Conservation (phyloP, 148 eudicot species). For the Camellia lanceoleosa region DNA sequence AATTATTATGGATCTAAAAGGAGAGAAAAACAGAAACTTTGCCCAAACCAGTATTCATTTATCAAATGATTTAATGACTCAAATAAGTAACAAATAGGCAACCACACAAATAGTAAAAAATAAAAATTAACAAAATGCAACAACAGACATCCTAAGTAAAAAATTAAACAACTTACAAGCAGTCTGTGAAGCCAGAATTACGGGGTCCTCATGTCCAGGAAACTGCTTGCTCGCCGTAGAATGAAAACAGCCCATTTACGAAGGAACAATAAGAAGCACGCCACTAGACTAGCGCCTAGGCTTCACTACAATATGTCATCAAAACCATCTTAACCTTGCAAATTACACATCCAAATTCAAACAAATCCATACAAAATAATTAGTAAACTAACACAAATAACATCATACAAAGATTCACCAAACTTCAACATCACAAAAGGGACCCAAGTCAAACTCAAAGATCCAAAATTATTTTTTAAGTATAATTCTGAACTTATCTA, state of each 20-base stretch:
- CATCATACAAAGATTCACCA: not conserved
- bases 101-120: not conserved
- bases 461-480: not conserved
- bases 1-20: not conserved
- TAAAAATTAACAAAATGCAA: not conserved
- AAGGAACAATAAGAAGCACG: slow-evolving; percentile 9
- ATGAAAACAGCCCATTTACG: slow-evolving; percentile 76
- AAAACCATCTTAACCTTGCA: slow-evolving; percentile 42
- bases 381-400: slow-evolving; percentile 5
- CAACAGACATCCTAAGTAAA: not conserved
- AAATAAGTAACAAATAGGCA: not conserved
- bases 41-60: not conserved
- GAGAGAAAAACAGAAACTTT: not conserved
- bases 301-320: slow-evolving; percentile 40
- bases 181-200: slow-evolving; percentile 71
- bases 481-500: not conserved
- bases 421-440: not conserved
- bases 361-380: slow-evolving; percentile 19
- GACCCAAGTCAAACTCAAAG: not conserved
- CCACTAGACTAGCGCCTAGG: slow-evolving; percentile 26
- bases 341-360: slow-evolving; percentile 26
- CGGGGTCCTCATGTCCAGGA: slow-evolving; percentile 71
- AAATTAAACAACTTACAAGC: slow-evolving; percentile 57
- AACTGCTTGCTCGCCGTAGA: slow-evolving; percentile 49
- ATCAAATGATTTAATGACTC: not conserved